Base-by-base conservation (phyloP, 1,284 basidiomycete genomes). In the Amylostereum areolatum region DNA sequence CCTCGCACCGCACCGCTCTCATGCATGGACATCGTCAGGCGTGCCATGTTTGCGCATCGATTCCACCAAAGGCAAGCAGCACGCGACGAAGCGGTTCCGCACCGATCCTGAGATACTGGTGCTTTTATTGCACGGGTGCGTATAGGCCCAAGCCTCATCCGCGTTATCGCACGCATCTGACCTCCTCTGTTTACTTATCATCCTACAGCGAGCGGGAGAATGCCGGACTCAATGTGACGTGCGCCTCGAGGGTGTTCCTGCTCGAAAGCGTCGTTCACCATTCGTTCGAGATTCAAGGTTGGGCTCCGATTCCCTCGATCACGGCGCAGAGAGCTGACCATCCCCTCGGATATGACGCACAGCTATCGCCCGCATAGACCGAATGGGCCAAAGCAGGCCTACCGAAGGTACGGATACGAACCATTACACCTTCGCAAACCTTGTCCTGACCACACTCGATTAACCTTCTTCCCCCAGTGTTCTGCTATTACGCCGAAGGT, bases 351-450 rank as follows among this genome's bases (percentile, higher is more conserved):
- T 46, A 52, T 46, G 49, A 28, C 43, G 27, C 32, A 42, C 31
- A 85, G 87, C 88, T 12, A 90, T 90, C 53, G 86, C 88, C 27
- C 81, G 87, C 51, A 89, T 90, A 45, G 87, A 90, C 59, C 73
- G 87, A 47, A 78, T 90, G 75, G 86, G 87, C 2, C 87, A 89
- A 63, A 81, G 75, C 8, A 71, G 72, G 35, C 73, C 81, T 1
- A 89, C 86, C 0, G 85, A 89, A 78, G 83, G 83, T 82, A 51
- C 49, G 66, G 51, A 12, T 9, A 43, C 43, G 28, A 30, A 37
- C 25, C 30, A 29, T 27, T 40, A 11, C 25, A 2, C 9, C 44
- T 2, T 42, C 35, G 18, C 29, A 32, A 39, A 24, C 44, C 45
- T 41, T 41, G 7, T 11, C 7, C 24, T 25, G 9, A 41, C 24